phyloP scores from a whole-genome alignment of 306 rosid genomes.

The Pueraria montana region DNA sequence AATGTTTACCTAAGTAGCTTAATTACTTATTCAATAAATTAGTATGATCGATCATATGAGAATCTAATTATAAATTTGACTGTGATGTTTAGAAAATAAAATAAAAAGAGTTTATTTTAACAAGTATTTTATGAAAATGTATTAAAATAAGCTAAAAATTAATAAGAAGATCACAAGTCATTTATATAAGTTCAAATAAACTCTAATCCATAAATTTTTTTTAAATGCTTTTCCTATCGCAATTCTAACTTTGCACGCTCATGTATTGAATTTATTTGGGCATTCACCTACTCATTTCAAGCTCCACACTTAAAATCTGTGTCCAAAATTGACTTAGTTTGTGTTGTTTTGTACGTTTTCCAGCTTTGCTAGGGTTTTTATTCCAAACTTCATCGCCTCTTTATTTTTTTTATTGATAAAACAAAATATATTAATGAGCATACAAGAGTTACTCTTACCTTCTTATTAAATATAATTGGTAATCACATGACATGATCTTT shows the following conservation, averaged over 20 bases:
- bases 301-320: background rate
- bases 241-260: background rate
- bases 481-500: slow-evolving; percentile 6
- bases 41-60: too few relatives aligned
- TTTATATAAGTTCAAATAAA: background rate
- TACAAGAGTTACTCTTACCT: background rate
- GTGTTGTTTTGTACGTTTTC: background rate
- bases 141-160: background rate
- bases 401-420: background rate
- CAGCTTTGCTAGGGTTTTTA: background rate
- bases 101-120: background rate
- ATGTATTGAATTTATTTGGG: background rate
- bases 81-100: background rate
- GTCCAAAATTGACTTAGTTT: background rate
- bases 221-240: background rate
- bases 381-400: background rate
- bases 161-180: background rate
- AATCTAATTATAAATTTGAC: too few relatives aligned
- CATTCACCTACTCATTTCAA: background rate
- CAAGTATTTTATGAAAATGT: background rate
- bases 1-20: background rate
- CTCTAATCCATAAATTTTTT: background rate
- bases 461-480: background rate
- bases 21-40: background rate
- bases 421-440: background rate